Percentiles rank a stretch among this genome's conserved stretches.
These are phyloP conservation scores for Ogataea methylovora DNA, from an alignment of 805 yeast species.

Conservation along the genomic window DNA sequence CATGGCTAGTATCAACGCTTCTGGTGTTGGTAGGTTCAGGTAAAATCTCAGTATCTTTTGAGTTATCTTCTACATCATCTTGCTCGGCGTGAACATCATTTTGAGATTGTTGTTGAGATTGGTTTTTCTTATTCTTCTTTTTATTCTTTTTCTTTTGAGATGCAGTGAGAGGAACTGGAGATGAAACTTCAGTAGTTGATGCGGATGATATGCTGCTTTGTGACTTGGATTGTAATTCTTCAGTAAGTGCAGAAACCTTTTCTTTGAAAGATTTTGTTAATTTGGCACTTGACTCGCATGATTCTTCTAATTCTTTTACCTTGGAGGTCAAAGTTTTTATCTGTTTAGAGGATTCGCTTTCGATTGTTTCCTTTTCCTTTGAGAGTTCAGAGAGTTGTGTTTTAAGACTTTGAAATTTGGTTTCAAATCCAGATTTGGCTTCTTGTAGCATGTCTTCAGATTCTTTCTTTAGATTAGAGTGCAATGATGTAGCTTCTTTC, in stretches of 20 bases:
- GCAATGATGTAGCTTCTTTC: too few relatives aligned
- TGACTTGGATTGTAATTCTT: too few relatives aligned
- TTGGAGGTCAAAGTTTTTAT: too few relatives aligned
- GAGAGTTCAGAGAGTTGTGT: background rate
- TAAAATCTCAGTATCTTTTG: slow-evolving; percentile 1
- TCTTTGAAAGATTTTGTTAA: slow-evolving; percentile 17
- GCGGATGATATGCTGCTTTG: slow-evolving; percentile 1
- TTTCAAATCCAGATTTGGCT: too few relatives aligned
- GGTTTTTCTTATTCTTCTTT: slow-evolving; percentile 11
- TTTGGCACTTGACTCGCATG: slow-evolving; percentile 13
- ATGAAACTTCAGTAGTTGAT: background rate
- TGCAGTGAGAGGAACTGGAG: slow-evolving; percentile 1
- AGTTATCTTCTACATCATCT: slow-evolving; percentile 11
- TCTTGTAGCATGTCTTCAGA: too few relatives aligned
- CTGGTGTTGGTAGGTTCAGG: background rate
- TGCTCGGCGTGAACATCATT: slow-evolving; percentile 8
- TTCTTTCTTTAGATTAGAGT: too few relatives aligned
- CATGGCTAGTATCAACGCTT: background rate
- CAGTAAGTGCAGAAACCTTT: slow-evolving; percentile 14
- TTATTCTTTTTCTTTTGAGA: slow-evolving; percentile 8
- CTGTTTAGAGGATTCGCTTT: background rate
- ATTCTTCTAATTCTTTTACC: background rate
- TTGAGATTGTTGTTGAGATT: slow-evolving; percentile 1
- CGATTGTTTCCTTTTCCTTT: background rate
- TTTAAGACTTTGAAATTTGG: background rate